phyloP scores from a whole-genome alignment of 2,329 filamentous ascomycete species.

The Aspergillus viridinutans region DNA sequence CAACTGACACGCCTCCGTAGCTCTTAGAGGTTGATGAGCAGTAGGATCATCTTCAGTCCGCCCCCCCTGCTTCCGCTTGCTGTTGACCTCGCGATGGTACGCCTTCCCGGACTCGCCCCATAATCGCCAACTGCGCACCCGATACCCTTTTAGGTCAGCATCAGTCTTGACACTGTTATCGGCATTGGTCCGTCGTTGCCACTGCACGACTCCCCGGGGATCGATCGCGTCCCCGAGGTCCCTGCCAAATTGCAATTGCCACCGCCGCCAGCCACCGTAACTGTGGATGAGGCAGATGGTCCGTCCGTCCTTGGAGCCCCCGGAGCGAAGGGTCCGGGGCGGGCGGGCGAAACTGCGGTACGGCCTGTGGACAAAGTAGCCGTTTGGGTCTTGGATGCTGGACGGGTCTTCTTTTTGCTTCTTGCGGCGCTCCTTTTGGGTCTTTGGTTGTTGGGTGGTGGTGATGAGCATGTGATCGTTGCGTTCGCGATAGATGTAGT shows the following conservation, averaged over 20 bases:
- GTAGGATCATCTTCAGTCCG: background rate
- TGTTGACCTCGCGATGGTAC: constrained; percentile 10
- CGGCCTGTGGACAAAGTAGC: constrained; percentile 12
- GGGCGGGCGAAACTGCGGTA: constrained; percentile 4
- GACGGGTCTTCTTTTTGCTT: background rate
- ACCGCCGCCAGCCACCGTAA: constrained; percentile 7
- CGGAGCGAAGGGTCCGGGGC: constrained; percentile 8
- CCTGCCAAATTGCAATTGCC: constrained; percentile 9
- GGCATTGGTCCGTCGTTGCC: constrained; percentile 6
- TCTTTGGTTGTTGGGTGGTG: constrained; percentile 4
- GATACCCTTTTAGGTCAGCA: constrained; percentile 9
- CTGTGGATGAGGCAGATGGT: constrained; percentile 9
- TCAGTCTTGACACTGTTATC: constrained; percentile 7
- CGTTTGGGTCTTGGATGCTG: background rate
- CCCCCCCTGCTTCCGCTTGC: constrained; percentile 1
- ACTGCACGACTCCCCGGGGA: constrained; percentile 10
- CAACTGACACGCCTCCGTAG: constrained; percentile 1
- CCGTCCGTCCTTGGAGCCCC: constrained; percentile 1
- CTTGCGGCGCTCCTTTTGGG: background rate
- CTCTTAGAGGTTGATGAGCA: background rate
- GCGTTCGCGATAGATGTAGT: constrained; percentile 10
- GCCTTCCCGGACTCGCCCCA: constrained; percentile 11
- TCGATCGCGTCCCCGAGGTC: constrained; percentile 7
- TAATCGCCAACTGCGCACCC: constrained; percentile 10
- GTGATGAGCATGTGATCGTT: constrained; percentile 6